These are phyloP conservation scores for Triadica sebifera DNA, from an alignment of 345 rosid species.

Conservation along the genomic window DNA sequence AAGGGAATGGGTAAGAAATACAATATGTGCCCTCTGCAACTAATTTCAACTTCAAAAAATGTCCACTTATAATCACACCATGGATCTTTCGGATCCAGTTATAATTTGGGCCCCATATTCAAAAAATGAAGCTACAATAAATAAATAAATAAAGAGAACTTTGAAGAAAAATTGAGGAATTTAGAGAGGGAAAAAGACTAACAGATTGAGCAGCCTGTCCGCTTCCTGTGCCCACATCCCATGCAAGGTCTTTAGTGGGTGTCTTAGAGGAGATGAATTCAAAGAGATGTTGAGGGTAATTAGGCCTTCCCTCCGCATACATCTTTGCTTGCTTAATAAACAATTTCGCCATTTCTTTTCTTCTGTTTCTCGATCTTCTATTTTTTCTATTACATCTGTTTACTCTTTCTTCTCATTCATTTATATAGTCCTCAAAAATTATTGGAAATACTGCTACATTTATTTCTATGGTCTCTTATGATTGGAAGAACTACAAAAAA, in stretches of 20 bases:
- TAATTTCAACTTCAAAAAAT: too few relatives aligned
- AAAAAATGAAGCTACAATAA: not conserved
- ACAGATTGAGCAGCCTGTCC: conserved; percentile 84
- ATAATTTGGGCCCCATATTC: too few relatives aligned
- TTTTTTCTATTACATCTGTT: not conserved
- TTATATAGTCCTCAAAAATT: not conserved
- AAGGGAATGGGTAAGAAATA: too few relatives aligned
- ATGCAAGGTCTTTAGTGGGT: conserved; percentile 58
- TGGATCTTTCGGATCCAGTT: too few relatives aligned
- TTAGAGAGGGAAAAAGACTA: conserved; percentile 16
- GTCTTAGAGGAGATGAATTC: conserved; percentile 72
- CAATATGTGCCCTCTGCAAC: too few relatives aligned
- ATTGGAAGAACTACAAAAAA: too few relatives aligned
- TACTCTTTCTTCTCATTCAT: not conserved
- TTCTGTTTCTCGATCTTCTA: not conserved
- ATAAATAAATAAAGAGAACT: not conserved
- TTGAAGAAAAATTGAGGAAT: too few relatives aligned
- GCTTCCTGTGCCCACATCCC: conserved; percentile 90
- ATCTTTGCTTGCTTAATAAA: conserved; percentile 76
- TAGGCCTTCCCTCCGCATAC: conserved; percentile 60
- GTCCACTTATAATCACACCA: too few relatives aligned
- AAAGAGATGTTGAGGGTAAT: conserved; percentile 62
- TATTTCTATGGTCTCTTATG: too few relatives aligned
- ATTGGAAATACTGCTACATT: too few relatives aligned
- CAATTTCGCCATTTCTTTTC: conserved; percentile 53